Percentiles rank a stretch among this genome's conserved stretches.
These are phyloP conservation scores for Hansenula sp. DNA, from an alignment of 1,139 yeast genomes.

Conservation along the genomic window DNA sequence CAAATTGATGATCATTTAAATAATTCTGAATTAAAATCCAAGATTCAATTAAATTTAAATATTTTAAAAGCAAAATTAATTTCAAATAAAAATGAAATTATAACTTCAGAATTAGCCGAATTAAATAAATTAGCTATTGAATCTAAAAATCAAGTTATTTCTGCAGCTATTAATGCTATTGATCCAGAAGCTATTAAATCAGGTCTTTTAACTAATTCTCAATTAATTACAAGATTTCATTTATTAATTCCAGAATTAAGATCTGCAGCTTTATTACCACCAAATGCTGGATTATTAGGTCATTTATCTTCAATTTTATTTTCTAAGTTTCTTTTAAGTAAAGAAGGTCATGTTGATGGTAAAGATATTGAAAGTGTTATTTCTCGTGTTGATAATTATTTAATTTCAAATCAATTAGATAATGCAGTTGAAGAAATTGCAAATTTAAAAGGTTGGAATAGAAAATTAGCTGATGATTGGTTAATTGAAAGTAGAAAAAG, in stretches of 20 bases:
- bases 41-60: conserved; percentile 52
- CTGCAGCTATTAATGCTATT: conserved; percentile 31
- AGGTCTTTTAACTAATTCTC: conserved; percentile 44
- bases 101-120: conserved; percentile 42
- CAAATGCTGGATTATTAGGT: conserved; percentile 93
- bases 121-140: conserved; percentile 40
- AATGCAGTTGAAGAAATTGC: conserved; percentile 92
- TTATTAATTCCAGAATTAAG: conserved; percentile 81
- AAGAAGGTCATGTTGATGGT: conserved; percentile 63
- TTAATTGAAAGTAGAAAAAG: conserved; percentile 82
- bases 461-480: conserved; percentile 90
- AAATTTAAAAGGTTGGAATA: conserved; percentile 88
- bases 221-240: conserved; percentile 49
- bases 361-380: conserved; percentile 85
- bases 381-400: conserved; percentile 77
- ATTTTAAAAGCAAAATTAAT: conserved; percentile 42
- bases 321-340: conserved; percentile 66
- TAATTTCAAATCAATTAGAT: conserved; percentile 74
- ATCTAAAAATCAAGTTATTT: conserved; percentile 36
- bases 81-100: conserved; percentile 31
- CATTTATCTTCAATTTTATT: conserved; percentile 78
- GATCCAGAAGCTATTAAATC: conserved; percentile 45
- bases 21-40: conserved; percentile 50
- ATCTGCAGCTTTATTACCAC: conserved; percentile 84
- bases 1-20: conserved; percentile 54